A percentile compares a stretch with the other conserved stretches of the same genome.
Conservation (phyloP, 169 alveolate genomes). For the Plasmodium gallinaceum region DNA sequence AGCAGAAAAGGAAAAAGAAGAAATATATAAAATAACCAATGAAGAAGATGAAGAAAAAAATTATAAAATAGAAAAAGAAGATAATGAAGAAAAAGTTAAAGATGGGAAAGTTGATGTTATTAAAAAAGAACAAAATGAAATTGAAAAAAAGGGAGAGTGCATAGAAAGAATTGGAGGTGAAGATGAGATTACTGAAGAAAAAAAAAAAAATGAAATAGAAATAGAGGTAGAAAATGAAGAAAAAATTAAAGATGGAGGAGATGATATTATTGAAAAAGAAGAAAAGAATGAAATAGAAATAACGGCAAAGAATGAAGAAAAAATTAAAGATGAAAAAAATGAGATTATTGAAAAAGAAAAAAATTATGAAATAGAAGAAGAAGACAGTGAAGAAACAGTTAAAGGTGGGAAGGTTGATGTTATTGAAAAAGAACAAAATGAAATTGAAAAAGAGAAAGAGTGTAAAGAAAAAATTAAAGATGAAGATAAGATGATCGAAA, state of each 20-base stretch:
- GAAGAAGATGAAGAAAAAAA: neutral
- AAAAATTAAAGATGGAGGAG: neutral
- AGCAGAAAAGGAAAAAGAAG: neutral
- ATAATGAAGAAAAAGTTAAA: neutral
- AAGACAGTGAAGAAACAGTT: neutral
- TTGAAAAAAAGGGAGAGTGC: neutral
- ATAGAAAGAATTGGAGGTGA: too few relatives aligned
- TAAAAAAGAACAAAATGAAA: neutral
- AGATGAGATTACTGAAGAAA: neutral
- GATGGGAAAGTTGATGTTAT: too few relatives aligned
- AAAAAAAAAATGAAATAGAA: neutral
- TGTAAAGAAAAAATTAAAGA: too few relatives aligned
- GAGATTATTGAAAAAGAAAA: neutral
- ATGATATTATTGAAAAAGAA: constrained; percentile 14
- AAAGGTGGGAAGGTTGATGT: neutral
- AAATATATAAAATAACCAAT: neutral
- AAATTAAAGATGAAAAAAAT: neutral
- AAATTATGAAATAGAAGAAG: neutral
- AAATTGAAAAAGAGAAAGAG: neutral
- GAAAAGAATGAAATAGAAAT: neutral
- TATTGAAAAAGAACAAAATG: neutral
- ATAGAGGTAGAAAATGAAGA: neutral
- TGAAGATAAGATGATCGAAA: neutral
- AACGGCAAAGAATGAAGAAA: neutral
- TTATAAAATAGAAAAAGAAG: neutral